Base-by-base conservation (phyloP, 306 rosid genomes). In the Quillaja saponaria region DNA sequence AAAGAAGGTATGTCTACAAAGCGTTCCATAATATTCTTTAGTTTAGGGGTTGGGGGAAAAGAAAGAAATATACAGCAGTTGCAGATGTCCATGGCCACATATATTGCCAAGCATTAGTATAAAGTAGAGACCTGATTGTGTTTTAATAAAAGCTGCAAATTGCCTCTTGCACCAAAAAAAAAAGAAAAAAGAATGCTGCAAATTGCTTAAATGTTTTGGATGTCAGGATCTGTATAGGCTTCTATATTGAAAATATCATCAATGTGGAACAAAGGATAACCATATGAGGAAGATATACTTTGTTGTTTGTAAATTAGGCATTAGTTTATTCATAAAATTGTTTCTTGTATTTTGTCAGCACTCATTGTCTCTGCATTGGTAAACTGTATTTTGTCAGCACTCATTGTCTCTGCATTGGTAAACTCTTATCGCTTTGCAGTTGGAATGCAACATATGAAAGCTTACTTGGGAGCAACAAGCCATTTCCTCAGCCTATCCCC, bases 401-500 rank as follows among this genome's bases (percentile, higher is more conserved):
- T 84, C 69, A 80, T 72, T 80, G 82, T 80, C 80, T 74, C 72
- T 81, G 76, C 83, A 62, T 81, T 78, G 6, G 68, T 78, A 63
- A 62, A 33, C 40, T 19, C 48, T 67, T 71, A 60, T 84, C 86
- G 84, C 88, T 68, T 80, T 88, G 90, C 92, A 91, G 98, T 85
- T 86, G 95, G 95, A 86, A 86, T 54, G 87, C 88, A 35, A 80
- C 98, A 0, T 86, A 91, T 35, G 98, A 91, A 50, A 83, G 75
- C 77, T 84, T 91, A 64, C 83, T 88, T 15, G 91, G 90, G 47
- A 91, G 79, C 81, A 84, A 78, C 82, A 91, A 91, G 81, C 90
- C 95, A 39, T 91, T 91, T 69, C 80, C 88, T 19, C 98, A 81
- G 75, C 82, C 91, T 48, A 66, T 88, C 65, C 88, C 96, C 60